These are phyloP conservation scores for Avena sativa DNA, from an alignment of 176 grass and related monocot genomes.

Conservation along the genomic window DNA sequence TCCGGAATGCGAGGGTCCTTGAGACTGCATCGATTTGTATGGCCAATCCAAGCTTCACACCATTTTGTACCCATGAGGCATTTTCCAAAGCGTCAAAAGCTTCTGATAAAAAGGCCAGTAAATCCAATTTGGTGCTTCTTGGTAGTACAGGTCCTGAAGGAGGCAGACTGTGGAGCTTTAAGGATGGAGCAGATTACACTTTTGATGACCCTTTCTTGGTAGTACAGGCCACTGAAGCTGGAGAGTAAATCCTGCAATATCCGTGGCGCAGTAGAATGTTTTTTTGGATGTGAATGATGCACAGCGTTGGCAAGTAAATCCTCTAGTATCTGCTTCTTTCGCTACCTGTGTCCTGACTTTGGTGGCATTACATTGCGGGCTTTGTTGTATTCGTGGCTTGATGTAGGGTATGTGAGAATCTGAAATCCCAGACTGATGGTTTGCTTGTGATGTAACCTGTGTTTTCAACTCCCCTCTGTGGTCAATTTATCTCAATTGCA, in stretches of 20 bases:
- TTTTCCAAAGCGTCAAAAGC: not conserved
- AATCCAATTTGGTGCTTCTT: not conserved
- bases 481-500: no score
- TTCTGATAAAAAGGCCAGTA: not conserved
- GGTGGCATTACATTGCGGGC: not conserved
- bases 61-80: not conserved
- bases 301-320: no score
- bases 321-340: not conserved
- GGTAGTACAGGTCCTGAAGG: constrained; percentile 5
- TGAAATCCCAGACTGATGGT: not conserved
- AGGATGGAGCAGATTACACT: not conserved
- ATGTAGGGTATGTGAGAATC: not conserved
- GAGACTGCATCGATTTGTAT: not conserved
- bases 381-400: not conserved
- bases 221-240: not conserved
- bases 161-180: not conserved
- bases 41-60: not conserved
- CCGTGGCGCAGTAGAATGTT: no score
- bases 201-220: not conserved
- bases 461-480: no score
- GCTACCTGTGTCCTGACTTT: not conserved
- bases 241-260: not conserved
- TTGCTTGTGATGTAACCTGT: not conserved
- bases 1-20: not conserved
- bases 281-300: no score